phyloP scores from a whole-genome alignment of 1,284 basidiomycete genomes.

The Puccinia coronata region DNA sequence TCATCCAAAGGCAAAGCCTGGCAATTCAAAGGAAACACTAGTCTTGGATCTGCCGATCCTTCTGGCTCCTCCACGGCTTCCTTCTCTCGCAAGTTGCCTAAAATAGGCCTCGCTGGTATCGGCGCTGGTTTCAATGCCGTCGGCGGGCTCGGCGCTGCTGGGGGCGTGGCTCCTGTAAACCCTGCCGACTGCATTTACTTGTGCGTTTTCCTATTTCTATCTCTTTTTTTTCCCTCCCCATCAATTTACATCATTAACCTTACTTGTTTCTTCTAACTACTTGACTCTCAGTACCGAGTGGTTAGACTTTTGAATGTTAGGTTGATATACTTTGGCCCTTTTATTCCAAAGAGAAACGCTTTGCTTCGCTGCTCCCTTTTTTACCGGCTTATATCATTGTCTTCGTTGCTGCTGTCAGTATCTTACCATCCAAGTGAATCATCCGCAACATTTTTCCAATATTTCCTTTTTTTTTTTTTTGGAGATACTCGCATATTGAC shows the following conservation, averaged over 20 bases:
- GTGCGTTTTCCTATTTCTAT: conserved; percentile 15
- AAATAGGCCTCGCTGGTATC: conserved; percentile 48
- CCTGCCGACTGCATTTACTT: conserved; percentile 50
- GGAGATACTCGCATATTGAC: too few relatives aligned
- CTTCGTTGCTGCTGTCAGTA: too few relatives aligned
- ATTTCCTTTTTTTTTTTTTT: too few relatives aligned
- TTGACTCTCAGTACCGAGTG: conserved; percentile 25
- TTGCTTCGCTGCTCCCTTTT: too few relatives aligned
- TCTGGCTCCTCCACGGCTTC: not conserved
- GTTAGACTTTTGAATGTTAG: conserved; percentile 19
- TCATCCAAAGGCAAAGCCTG: conserved; percentile 49
- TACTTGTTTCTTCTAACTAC: not conserved
- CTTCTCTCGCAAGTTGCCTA: conserved; percentile 40
- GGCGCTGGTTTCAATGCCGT: conserved; percentile 48
- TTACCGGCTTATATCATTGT: too few relatives aligned
- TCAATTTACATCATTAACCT: not conserved
- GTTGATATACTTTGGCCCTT: too few relatives aligned
- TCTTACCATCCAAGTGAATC: too few relatives aligned
- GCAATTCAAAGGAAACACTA: conserved; percentile 46
- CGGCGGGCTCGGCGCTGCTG: conserved; percentile 41
- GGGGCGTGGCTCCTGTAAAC: conserved; percentile 49
- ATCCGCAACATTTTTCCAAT: too few relatives aligned
- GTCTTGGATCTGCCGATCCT: not conserved
- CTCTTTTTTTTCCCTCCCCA: not conserved
- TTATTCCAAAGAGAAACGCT: too few relatives aligned